Evolutionary conservation across 1,284 basidiomycete genomes (phyloP), one percentile per base, ranked within the genome.

Genomic region (Trametes versicolor): DNA sequence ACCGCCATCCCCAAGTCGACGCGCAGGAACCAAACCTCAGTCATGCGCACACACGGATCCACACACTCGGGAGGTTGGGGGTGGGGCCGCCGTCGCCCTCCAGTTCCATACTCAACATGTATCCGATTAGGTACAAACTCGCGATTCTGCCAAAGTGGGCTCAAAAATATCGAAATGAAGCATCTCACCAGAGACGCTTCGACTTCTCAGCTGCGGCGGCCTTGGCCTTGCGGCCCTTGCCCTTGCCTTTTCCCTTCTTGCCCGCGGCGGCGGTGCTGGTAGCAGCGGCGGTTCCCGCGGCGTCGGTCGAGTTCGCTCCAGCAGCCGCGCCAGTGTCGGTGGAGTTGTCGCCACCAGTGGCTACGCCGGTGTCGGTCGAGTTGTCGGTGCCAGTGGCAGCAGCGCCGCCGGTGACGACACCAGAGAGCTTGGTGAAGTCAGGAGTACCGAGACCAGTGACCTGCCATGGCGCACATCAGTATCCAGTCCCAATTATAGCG

Each of bases 401-500:
- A 4, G 49, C 62, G 49, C 62, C 62, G 37, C 66, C 66, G 7
- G 62, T 60, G 13, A 65, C 63, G 55, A 69, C 63, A 21, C 65
- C 48, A 67, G 84, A 82, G 65, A 89, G 75, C 72, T 82, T 84
- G 54, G 78, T 70, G 74, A 89, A 89, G 72, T 89, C 81, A 13
- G 87, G 87, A 19, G 88, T 88, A 7, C 88, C 88, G 29, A 88
- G 75, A 8, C 88, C 87, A 60, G 87, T 89, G 56, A 87, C 82
- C 85, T 86, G 49, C 23, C 10, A 27, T 23, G 21, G 32, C 32
- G 6, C 50, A 13, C 19, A 34, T 58, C 29, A 54, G 61, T 49
- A 7, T 9, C n/a, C 29, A 37, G 52, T 34, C 34, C 4, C 17
- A 23, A 41, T 10, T 15, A 36, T 3, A 47, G 34, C 21, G 21